These are phyloP conservation scores for Chalara sp. DNA, from an alignment of 2,329 filamentous ascomycete species.

Conservation along the genomic window DNA sequence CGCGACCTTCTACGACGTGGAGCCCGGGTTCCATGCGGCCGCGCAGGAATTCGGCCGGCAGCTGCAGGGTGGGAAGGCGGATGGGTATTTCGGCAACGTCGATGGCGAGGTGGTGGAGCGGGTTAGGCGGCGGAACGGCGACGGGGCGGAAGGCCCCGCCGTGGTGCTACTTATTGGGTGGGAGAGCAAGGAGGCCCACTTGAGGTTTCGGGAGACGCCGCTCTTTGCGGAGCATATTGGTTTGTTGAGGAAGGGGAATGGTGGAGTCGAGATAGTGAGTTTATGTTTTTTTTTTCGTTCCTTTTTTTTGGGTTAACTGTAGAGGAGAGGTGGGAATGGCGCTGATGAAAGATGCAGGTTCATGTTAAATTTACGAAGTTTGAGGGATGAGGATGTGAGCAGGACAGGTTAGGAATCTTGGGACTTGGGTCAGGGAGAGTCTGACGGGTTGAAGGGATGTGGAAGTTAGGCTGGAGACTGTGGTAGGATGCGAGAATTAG, in stretches of 20 bases:
- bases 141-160: not conserved
- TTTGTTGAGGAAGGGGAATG: not conserved
- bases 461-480: too few species aligned
- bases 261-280: conserved; percentile 1
- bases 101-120: conserved; percentile 11
- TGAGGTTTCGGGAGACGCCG: not conserved
- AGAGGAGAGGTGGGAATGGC: too few species aligned
- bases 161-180: not conserved
- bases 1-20: conserved; percentile 12
- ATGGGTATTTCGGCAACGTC: conserved; percentile 2
- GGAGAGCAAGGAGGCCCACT: not conserved
- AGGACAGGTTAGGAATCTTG: too few species aligned
- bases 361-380: too few species aligned
- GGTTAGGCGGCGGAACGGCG: conserved; percentile 2
- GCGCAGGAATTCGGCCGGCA: conserved; percentile 6
- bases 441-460: too few species aligned
- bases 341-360: too few species aligned
- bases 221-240: not conserved
- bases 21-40: conserved; percentile 3
- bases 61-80: conserved; percentile 1
- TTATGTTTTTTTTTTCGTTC: not conserved
- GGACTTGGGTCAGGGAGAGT: too few species aligned
- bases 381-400: too few species aligned
- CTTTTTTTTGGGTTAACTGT: too few species aligned
- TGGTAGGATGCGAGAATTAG: too few species aligned